Evolutionary conservation across 2,329 filamentous ascomycete genomes (phyloP), one percentile per base, ranked within the genome.

Genomic region (Neonectria sp.): DNA sequence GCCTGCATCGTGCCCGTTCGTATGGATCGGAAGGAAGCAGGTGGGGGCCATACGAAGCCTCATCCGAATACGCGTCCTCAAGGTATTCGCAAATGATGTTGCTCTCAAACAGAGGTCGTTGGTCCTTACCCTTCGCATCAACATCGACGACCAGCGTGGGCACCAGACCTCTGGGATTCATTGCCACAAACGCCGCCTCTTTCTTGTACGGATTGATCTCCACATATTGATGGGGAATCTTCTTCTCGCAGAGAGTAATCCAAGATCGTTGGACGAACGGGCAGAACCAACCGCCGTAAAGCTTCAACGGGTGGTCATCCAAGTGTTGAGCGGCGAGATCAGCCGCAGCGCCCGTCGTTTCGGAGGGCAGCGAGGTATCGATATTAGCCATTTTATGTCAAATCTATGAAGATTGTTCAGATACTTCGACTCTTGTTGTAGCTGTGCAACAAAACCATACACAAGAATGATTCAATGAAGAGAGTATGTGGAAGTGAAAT

Each of bases 151-250:
- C 86, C 1, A 95, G 84, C 0, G 92, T 94, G 0, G 93, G 93
- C 2, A 95, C 91, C 1, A 95, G 84, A 1, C 93, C 93, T 13
- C 92, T 88, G 0, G 93, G 93, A 76, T 95, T 95, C 69, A 95
- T 83, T 9, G 86, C 84, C 25, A 95, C 83, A 31, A 95, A 90
- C 1, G 87, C 89, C 4, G 87, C 80, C 0, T 89, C 89, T 75
- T 95, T 95, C 79, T 90, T 84, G 83, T 95, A 95, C 0, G 93
- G 93, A 79, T 95, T 94, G 66, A 94, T 91, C 82, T 93, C 91
- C 70, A 93, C 85, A 78, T 93, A 94, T 81, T 95, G 90, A 77
- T 95, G 91, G 17, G 89, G 87, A 33, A 94, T 91, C 2, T 85
- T 81, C 79, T 95, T 95, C 78, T 95, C 92, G 74, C 90, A 87